phyloP scores from a whole-genome alignment of 1,139 yeast genomes.

The Protomyces inouyei region DNA sequence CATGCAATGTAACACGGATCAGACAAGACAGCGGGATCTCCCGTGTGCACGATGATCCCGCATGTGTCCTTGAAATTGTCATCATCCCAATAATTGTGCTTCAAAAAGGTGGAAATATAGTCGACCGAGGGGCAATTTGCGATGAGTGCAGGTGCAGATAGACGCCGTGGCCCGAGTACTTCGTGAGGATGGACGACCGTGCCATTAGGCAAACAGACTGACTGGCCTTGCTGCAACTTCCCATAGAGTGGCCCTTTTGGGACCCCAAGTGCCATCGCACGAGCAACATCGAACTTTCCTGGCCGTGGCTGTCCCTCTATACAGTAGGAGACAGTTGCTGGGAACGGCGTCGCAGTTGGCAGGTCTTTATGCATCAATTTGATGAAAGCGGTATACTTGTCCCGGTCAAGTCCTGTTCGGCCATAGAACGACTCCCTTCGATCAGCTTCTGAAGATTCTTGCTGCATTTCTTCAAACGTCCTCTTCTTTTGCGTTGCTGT shows the following conservation, averaged over 20 bases:
- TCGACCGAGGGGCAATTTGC: conserved; percentile 63
- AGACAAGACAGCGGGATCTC: conserved; percentile 21
- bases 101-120: conserved; percentile 43
- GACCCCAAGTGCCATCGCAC: conserved; percentile 65
- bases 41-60: conserved; percentile 35
- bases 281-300: conserved; percentile 67
- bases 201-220: conserved; percentile 59
- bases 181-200: conserved; percentile 58
- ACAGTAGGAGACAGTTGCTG: conserved; percentile 51
- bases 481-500: not conserved
- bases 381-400: not conserved
- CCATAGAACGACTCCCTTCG: not conserved
- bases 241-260: conserved; percentile 52
- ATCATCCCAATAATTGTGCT: conserved; percentile 29
- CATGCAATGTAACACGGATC: conserved; percentile 20
- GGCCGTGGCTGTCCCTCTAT: conserved; percentile 62
- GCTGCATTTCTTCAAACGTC: not conserved
- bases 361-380: not conserved
- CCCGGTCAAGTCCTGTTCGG: not conserved
- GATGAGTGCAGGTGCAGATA: conserved; percentile 58
- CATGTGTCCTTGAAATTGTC: conserved; percentile 36
- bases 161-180: conserved; percentile 61
- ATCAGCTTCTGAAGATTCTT: not conserved
- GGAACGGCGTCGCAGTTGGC: conserved; percentile 1
- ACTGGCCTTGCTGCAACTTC: conserved; percentile 33